Percentiles rank a stretch among this genome's conserved stretches.
phyloP scores from a whole-genome alignment of 305 asterid species.

The Nicotiana rustica region DNA sequence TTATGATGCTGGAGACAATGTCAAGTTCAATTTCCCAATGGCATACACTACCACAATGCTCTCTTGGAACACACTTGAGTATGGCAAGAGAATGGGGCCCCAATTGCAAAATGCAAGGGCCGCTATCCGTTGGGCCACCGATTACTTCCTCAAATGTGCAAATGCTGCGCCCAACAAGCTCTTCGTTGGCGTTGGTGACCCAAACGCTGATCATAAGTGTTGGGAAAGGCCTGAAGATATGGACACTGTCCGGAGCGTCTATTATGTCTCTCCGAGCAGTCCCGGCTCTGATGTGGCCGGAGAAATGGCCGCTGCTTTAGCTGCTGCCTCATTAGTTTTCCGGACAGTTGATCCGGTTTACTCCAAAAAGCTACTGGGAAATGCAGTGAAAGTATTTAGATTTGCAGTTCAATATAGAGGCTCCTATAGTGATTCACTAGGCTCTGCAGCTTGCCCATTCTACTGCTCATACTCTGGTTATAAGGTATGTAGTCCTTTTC shows the following conservation, averaged over 20 bases:
- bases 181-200: constrained; percentile 91
- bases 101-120: constrained; percentile 49
- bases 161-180: constrained; percentile 70
- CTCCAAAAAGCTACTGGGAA: constrained; percentile 56
- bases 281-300: constrained; percentile 97
- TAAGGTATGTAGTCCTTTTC: constrained; percentile 45
- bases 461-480: constrained; percentile 89
- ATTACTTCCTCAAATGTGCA: constrained; percentile 86
- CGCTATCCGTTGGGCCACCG: constrained; percentile 89
- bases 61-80: constrained; percentile 79
- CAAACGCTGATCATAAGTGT: constrained; percentile 78
- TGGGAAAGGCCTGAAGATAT: constrained; percentile 98
- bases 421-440: constrained; percentile 82
- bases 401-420: constrained; percentile 79
- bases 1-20: constrained; percentile 97
- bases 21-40: constrained; percentile 91
- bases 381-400: constrained; percentile 68
- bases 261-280: constrained; percentile 59
- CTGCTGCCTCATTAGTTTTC: constrained; percentile 87
- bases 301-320: constrained; percentile 94
- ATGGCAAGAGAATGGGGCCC: constrained; percentile 68
- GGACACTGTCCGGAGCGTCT: constrained; percentile 74
- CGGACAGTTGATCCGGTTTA: constrained; percentile 60
- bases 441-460: constrained; percentile 78
- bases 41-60: constrained; percentile 86